phyloP scores from a whole-genome alignment of 495 filamentous ascomycete species.

The Penicillium psychrofluorescens region DNA sequence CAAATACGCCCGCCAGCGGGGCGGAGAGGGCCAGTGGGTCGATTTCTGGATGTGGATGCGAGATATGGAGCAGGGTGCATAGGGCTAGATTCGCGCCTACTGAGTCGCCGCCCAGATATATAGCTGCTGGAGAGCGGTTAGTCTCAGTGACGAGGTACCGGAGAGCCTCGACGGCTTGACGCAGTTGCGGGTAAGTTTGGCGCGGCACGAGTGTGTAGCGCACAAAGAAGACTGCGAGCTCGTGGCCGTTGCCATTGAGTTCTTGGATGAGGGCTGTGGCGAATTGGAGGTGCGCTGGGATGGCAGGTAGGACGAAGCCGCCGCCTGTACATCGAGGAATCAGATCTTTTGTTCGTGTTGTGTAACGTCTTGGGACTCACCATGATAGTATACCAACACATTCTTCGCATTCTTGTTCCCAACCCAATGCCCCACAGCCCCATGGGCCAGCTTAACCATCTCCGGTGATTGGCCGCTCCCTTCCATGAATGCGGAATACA shows the following conservation, averaged over 20 bases:
- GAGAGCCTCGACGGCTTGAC: conserved; percentile 45
- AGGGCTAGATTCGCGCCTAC: conserved; percentile 56
- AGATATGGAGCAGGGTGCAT: conserved; percentile 48
- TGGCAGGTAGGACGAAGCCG: conserved; percentile 45
- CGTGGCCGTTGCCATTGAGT: conserved; percentile 34
- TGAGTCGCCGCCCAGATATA: conserved; percentile 55
- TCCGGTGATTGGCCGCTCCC: conserved; percentile 38
- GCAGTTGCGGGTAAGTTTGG: conserved; percentile 50
- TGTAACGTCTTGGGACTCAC: conserved; percentile 15
- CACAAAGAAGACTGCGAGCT: conserved; percentile 44
- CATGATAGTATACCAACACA: conserved; percentile 54
- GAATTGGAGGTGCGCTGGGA: conserved; percentile 39
- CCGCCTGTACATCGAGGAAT: conserved; percentile 34
- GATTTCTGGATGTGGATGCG: conserved; percentile 51
- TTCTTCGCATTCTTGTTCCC: conserved; percentile 49
- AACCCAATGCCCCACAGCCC: conserved; percentile 51
- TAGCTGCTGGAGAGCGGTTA: conserved; percentile 28
- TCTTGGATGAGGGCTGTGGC: conserved; percentile 32
- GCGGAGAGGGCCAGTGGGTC: conserved; percentile 20
- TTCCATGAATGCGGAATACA: conserved; percentile 40
- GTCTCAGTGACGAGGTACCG: conserved; percentile 40
- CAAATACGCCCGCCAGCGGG: conserved; percentile 41
- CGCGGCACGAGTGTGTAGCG: conserved; percentile 51
- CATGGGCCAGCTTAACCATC: conserved; percentile 40
- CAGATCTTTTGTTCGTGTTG: neutral